Base-by-base conservation (phyloP, 2,329 filamentous ascomycete genomes). In the Chrysoporthe austroafricana region DNA sequence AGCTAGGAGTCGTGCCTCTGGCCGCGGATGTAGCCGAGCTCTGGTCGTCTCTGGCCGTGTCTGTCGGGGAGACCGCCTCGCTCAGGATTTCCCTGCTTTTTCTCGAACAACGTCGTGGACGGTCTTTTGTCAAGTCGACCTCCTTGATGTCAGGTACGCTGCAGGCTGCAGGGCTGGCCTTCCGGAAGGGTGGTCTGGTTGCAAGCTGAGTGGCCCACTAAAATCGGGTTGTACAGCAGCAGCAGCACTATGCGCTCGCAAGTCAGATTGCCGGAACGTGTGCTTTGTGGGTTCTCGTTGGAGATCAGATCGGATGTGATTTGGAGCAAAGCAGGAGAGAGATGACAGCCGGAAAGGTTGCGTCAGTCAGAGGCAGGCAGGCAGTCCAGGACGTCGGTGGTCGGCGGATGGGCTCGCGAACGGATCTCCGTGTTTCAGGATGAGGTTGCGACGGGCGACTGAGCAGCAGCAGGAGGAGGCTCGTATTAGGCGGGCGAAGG, bases 131-230 rank as follows among this genome's bases (percentile, higher is more conserved):
- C 59, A 48, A 57, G 58, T 58, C 48, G 63, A 44, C 58, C 52
- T 58, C 50, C 50, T 65, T 56, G 62, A 66, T 68, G 70, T 64
- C 68, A 71, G 70, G 68, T 70, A 71, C 64, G 68, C 66, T 71
- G 68, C 69, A 69, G 69, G 59, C 54, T 34, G 66, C 58, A 63
- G 56, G 63, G 63, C 54, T 58, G 67, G 68, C 54, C 67, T 48
- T 70, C 59, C 57, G 54, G 52, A 65, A 69, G 68, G 67, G 63
- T 64, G 67, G 64, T 59, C 58, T 63, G 59, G 58, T 46, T 59
- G 63, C 46, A 63, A 65, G 67, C 63, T 66, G 63, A 66, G 67
- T 68, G 66, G 63, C 62, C 61, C 58, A 57, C 60, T 52, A 63
- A 61, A 43, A 62, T 5, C 56, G 59, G 64, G 59, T 66, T 62